Evolutionary conservation across 2,329 filamentous ascomycete genomes (phyloP), one percentile per base, ranked within the genome.

Genomic region (Shiraia sp.): DNA sequence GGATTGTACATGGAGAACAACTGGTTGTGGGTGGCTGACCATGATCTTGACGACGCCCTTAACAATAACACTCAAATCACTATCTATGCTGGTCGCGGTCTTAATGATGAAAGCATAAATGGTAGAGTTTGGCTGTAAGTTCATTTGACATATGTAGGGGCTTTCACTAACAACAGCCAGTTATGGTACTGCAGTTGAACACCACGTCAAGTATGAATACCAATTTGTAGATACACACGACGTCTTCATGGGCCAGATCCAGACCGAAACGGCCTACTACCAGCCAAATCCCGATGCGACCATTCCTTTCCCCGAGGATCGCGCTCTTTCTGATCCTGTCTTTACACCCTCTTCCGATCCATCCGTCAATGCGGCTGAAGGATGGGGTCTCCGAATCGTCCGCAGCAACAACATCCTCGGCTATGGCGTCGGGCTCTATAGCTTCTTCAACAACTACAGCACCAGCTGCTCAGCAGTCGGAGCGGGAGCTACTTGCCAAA

Each of bases 21-120:
- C 35, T 96, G 91, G 91, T 84, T 88, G 68, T 96, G 91, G 91
- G 86, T 90, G 22, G 82, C 91, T 1, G 91, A 96, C 17, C 62
- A 66, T 73, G 88, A 95, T 65, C 85, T 96, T 16, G 91, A 96
- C 66, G 78, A 83, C 10, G 51, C 72, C 2, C 83, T 86, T 58
- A 81, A 88, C 69, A 81, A 73, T 44, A 65, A 65, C 45, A 62
- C 59, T 2, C 87, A 92, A 68, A 85, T 92, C 69, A 86, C 85
- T 59, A 81, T 96, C 56, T 96, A 87, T 79, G 93, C 88, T 63
- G 91, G 90, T 22, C 86, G 91, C 37, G 91, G 90, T 50, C 77
- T 93, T 29, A 76, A 83, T 17, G 80, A 96, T 50, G 89, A 95
- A 73, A 69, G 66, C 31, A 25, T 47, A 13, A 49, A 41, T 3